These are phyloP conservation scores for Diversispora eburnea DNA, from an alignment of 192 early-diverging fungal species.

Conservation along the genomic window DNA sequence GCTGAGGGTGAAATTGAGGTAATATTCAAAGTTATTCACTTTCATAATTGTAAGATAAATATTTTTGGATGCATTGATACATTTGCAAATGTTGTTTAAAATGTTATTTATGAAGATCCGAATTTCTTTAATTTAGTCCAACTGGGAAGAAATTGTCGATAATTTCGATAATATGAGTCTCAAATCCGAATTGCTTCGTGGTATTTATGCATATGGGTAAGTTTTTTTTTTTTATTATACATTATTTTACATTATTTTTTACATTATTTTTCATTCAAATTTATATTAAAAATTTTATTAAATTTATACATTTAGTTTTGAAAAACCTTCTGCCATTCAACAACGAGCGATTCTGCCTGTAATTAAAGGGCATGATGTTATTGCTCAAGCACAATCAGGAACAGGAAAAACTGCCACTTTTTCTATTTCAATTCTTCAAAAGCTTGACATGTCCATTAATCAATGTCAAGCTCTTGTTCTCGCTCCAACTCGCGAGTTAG, in stretches of 20 bases:
- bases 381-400: conserved; percentile 99
- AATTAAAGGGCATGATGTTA: conserved; percentile 94
- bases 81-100: too few species aligned
- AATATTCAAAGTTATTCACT: neutral
- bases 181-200: conserved; percentile 85
- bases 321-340: conserved; percentile 95
- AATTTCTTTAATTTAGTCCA: conserved; percentile 56
- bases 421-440: conserved; percentile 98
- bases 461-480: conserved; percentile 95
- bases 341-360: conserved; percentile 95
- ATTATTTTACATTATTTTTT: neutral
- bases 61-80: neutral
- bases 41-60: too few species aligned
- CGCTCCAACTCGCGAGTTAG: conserved; percentile 96
- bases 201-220: conserved; percentile 96
- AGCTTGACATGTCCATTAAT: conserved; percentile 70
- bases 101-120: neutral
- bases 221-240: conserved; percentile 22
- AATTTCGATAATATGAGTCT: conserved; percentile 97
- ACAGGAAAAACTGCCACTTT: conserved; percentile 99
- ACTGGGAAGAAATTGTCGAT: conserved; percentile 92
- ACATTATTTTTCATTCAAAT: neutral
- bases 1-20: conserved; percentile 23
- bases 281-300: neutral
- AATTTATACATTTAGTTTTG: conserved; percentile 66